Evolutionary conservation across 441 rosid genomes (phyloP).

Genomic region (Viola pubescens): DNA sequence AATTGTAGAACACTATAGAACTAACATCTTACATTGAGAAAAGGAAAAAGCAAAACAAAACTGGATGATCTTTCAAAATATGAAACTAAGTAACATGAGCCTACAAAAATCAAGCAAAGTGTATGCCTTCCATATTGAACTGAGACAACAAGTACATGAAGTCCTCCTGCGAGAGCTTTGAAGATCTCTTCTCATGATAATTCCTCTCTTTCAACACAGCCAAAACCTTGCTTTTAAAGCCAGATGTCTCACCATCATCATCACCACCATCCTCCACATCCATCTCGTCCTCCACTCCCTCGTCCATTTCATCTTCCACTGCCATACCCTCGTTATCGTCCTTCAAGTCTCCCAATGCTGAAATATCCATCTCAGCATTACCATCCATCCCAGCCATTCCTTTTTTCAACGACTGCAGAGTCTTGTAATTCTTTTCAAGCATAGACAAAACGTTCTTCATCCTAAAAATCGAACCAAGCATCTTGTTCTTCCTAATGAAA

Average conservation of each 20-base stretch:
- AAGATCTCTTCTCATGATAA: slow-evolving; percentile 68
- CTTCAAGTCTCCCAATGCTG: slow-evolving; percentile 24
- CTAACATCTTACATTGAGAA: neutral
- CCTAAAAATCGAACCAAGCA: slow-evolving; percentile 70
- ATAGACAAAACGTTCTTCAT: slow-evolving; percentile 52
- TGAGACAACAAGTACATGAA: slow-evolving; percentile 68
- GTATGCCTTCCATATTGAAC: slow-evolving; percentile 78
- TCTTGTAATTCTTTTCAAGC: slow-evolving; percentile 84
- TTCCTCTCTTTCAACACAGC: slow-evolving; percentile 56
- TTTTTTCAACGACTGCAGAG: slow-evolving; percentile 50
- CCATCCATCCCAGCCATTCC: slow-evolving; percentile 17
- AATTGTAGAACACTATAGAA: neutral
- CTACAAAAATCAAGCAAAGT: slow-evolving; percentile 34
- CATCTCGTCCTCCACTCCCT: slow-evolving; percentile 37
- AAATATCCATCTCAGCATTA: slow-evolving; percentile 24
- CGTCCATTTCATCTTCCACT: slow-evolving; percentile 33
- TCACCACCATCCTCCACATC: slow-evolving; percentile 47
- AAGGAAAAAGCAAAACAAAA: slow-evolving; percentile 14
- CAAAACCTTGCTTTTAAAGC: slow-evolving; percentile 55
- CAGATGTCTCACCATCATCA: slow-evolving; percentile 35
- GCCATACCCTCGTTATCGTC: slow-evolving; percentile 41
- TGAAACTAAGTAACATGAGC: neutral
- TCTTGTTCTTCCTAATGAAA: slow-evolving; percentile 85
- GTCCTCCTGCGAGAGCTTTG: slow-evolving; percentile 71
- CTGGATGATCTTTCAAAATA: slow-evolving; percentile 8